A percentile compares a stretch with the other conserved stretches of the same genome.
These are phyloP conservation scores for Cystobasidium pallidum DNA, from an alignment of 1,284 basidiomycete species.

Conservation along the genomic window DNA sequence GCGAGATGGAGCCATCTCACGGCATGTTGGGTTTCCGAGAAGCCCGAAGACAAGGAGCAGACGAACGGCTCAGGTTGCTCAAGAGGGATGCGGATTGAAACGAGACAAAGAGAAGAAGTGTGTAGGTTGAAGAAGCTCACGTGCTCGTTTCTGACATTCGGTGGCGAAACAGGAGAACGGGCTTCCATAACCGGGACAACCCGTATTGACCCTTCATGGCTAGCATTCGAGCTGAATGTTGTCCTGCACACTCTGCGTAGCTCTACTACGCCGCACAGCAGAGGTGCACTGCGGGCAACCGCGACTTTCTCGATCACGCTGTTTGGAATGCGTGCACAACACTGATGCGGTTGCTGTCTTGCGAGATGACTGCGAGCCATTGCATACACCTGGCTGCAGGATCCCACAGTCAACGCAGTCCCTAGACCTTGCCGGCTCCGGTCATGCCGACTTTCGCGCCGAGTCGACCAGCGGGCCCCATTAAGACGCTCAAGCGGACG, in stretches of 20 bases:
- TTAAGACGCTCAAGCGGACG: conserved; percentile 39
- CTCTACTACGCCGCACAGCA: no score
- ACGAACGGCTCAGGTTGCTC: no score
- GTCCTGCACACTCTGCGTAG: no score
- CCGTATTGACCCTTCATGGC: no score
- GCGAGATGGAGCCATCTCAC: conserved; percentile 1
- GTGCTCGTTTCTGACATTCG: neutral
- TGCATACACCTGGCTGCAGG: no score
- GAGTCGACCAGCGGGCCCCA: conserved; percentile 11
- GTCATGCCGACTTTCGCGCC: neutral
- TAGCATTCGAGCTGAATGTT: no score
- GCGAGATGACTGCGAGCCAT: no score
- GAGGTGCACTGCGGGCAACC: no score
- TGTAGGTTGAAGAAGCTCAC: neutral
- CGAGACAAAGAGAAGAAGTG: neutral
- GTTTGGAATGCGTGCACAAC: conserved; percentile 10
- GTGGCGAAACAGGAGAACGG: no score
- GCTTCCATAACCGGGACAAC: no score
- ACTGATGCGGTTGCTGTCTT: neutral
- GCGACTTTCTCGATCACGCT: neutral
- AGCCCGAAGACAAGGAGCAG: no score
- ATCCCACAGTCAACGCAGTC: neutral
- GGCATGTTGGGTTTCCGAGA: conserved; percentile 2
- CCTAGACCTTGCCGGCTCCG: no score
- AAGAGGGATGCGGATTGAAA: neutral